A percentile compares a stretch with the other conserved stretches of the same genome.
Conservation (phyloP, 495 filamentous ascomycete genomes). For the Apodospora peruviana region DNA sequence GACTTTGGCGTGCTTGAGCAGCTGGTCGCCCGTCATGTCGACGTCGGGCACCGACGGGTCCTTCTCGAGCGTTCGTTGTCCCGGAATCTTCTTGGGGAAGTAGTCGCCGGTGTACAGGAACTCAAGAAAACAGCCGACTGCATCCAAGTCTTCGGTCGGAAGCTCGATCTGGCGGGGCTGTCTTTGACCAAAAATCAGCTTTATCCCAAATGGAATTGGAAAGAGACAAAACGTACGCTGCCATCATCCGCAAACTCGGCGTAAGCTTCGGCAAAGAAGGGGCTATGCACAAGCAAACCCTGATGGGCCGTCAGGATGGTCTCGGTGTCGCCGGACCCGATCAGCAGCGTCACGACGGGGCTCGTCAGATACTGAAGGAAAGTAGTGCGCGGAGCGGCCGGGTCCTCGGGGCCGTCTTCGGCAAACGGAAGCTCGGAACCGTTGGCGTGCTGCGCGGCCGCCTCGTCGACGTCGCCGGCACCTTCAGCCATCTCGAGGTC, state of each 20-base stretch:
- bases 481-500: slow-evolving; percentile 48
- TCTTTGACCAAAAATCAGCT: neutral
- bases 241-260: slow-evolving; percentile 50
- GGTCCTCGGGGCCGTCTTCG: slow-evolving; percentile 34
- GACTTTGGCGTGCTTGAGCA: slow-evolving; percentile 79
- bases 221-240: slow-evolving; percentile 34
- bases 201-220: too few relatives aligned
- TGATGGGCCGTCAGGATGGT: slow-evolving; percentile 74
- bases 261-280: slow-evolving; percentile 64
- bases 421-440: slow-evolving; percentile 34
- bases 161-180: slow-evolving; percentile 65
- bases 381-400: slow-evolving; percentile 28
- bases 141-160: slow-evolving; percentile 65
- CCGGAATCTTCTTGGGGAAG: slow-evolving; percentile 61
- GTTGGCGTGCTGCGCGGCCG: slow-evolving; percentile 12
- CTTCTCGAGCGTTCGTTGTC: slow-evolving; percentile 48
- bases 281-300: slow-evolving; percentile 63
- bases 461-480: slow-evolving; percentile 15
- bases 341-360: slow-evolving; percentile 71
- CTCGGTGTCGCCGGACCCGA: slow-evolving; percentile 57
- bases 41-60: slow-evolving; percentile 53
- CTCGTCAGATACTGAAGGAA: slow-evolving; percentile 63
- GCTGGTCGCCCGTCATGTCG: slow-evolving; percentile 67
- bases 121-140: slow-evolving; percentile 82
- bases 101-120: slow-evolving; percentile 92